These are phyloP conservation scores for Xylaria grammica DNA, from an alignment of 495 filamentous ascomycete species.

Conservation along the genomic window DNA sequence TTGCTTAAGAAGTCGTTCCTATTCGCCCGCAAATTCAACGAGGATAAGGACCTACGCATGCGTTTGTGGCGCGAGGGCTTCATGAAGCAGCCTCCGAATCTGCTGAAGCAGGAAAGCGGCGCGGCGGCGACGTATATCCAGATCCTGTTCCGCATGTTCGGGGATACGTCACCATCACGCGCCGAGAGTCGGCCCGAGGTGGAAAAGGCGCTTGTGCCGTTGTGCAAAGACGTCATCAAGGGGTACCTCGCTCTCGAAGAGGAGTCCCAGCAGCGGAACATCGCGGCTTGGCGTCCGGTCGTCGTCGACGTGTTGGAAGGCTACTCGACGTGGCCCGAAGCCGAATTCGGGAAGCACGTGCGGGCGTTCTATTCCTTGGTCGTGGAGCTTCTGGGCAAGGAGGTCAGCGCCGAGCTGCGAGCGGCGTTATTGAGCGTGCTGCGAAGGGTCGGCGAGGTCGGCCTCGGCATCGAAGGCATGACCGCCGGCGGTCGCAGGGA, in stretches of 20 bases:
- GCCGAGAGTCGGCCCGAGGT: slow-evolving; percentile 77
- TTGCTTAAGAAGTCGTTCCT: slow-evolving; percentile 92
- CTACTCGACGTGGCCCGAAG: slow-evolving; percentile 83
- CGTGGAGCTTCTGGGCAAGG: slow-evolving; percentile 82
- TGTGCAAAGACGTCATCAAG: slow-evolving; percentile 90
- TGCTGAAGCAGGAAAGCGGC: slow-evolving; percentile 97
- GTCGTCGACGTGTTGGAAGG: slow-evolving; percentile 98
- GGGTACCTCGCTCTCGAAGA: slow-evolving; percentile 85
- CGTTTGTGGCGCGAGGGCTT: slow-evolving; percentile 95
- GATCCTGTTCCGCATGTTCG: slow-evolving; percentile 96
- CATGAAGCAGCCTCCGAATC: slow-evolving; percentile 98
- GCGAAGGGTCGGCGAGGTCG: slow-evolving; percentile 80
- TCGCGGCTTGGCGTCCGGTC: slow-evolving; percentile 94
- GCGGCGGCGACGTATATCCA: slow-evolving; percentile 91
- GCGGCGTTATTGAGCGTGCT: slow-evolving; percentile 76
- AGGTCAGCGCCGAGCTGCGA: slow-evolving; percentile 78
- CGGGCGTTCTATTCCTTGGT: slow-evolving; percentile 82
- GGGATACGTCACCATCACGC: slow-evolving; percentile 82
- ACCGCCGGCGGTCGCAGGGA: slow-evolving; percentile 31
- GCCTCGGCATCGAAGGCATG: slow-evolving; percentile 67
- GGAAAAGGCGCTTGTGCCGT: slow-evolving; percentile 87
- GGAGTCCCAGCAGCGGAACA: slow-evolving; percentile 93
- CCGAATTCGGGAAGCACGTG: slow-evolving; percentile 80
- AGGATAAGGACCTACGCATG: slow-evolving; percentile 93
- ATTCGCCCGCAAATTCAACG: slow-evolving; percentile 96